Base-by-base conservation (phyloP, 73 alveolate species). In the Paramecium primaurelia region DNA sequence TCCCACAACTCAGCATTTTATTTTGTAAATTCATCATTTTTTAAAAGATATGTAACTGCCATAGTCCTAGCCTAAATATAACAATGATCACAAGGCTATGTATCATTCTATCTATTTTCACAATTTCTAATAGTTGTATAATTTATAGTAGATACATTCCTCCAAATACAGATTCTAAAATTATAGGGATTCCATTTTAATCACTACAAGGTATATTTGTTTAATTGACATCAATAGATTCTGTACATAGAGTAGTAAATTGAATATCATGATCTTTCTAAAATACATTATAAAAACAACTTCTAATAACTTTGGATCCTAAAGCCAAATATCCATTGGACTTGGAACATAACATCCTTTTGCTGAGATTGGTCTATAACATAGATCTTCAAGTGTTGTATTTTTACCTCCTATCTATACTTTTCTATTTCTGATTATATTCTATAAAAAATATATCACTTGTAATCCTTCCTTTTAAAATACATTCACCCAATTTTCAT, bases 301-400 rank as follows among this genome's bases (percentile, higher is more conserved):
- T 45, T 89, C 95, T 71, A 97, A 73, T 28, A 58, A 75, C 26
- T 93, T 92, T 12, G 93, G 92, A 95, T 97, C 95, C 92, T 94
- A 95, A 59, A 97, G 86, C 99, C 99, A 97, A 45, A 93, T 97
- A 49, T 96, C 98, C 98, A 96, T 96, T 4, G 99, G 99, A 10
- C 99, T 96, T 8, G 99, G 95, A 34, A 97, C 94, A 60, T 96
- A 93, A 92, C 99, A 97, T 14, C 98, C 99, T 71, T 97, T 95
- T 9, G 98, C 99, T 12, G 98, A 86, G 34, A 97, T 95, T 8
- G 99, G 99, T 86, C 96, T 97, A 94, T 95, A 97, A 86, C 99
- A 97, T 69, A 95, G 95, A 86, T 97, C 99, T 44, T 97, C 98
- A 26, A 95, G 92, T 7, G 96, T 88, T 60, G 92, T 69, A 22